These are phyloP conservation scores for Bothriochloa decipiens DNA, from an alignment of 176 grass and related monocot genomes.

Conservation along the genomic window DNA sequence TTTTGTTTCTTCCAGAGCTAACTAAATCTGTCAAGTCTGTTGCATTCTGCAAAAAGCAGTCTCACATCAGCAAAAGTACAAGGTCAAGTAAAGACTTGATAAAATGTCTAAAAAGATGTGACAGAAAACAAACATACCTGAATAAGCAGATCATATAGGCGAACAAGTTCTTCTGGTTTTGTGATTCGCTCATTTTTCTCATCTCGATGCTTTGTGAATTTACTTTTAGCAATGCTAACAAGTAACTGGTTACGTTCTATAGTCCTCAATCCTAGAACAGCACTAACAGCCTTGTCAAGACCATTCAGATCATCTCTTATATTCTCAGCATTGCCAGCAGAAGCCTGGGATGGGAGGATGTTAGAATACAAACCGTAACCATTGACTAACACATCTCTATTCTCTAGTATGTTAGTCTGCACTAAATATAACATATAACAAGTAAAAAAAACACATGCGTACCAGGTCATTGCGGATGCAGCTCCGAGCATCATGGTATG, in stretches of 20 bases:
- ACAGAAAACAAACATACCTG: conserved; percentile 59
- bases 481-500: conserved; percentile 96
- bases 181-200: conserved; percentile 89
- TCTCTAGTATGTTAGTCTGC: not conserved
- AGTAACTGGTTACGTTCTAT: conserved; percentile 92
- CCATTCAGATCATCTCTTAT: conserved; percentile 95
- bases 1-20: conserved; percentile 93
- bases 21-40: conserved; percentile 92
- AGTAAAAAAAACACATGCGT: conserved; percentile 30
- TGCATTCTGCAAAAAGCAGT: conserved; percentile 70
- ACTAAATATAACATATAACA: conserved; percentile 6
- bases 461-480: conserved; percentile 98
- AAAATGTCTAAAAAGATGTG: not conserved
- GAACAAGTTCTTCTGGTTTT: conserved; percentile 99
- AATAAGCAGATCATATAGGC: conserved; percentile 89
- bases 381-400: not conserved
- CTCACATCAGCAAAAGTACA: conserved; percentile 36
- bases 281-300: conserved; percentile 96
- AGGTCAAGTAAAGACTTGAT: conserved; percentile 33
- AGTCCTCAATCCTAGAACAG: conserved; percentile 85
- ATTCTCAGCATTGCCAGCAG: conserved; percentile 83
- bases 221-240: conserved; percentile 94
- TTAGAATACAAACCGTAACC: not conserved
- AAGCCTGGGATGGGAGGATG: conserved; percentile 47
- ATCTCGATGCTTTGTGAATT: conserved; percentile 81